Base-by-base conservation (phyloP, 768 basidiomycete genomes). In the Mycena venus region DNA sequence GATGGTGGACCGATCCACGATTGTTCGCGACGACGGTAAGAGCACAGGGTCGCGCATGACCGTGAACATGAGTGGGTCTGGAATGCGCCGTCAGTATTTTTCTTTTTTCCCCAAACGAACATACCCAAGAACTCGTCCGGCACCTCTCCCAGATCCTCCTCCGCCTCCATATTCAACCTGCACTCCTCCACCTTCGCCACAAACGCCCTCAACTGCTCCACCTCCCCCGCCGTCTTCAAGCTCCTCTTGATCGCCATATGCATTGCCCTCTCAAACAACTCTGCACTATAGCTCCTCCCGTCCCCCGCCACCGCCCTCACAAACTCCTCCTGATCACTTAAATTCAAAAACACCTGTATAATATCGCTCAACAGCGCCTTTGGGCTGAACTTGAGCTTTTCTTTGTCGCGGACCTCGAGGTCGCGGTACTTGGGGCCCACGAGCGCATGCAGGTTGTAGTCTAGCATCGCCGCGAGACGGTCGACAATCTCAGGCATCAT, bases 401-500 rank as follows among this genome's bases (percentile, higher is more conserved):
- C 95, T 9, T 92, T 91, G 64, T 98, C 93, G 73, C 92, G 88
- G 71, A 99, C 96, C 72, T 89, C 92, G 15, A 99, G 89, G 42
- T 98, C 94, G 75, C 93, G 91, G 84, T 93, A 97, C 76, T 91
- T 92, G 6, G 97, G 96, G 0, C 98, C 98, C 55, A 93, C 95
- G 27, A 99, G 91, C 2, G 92, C 93, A 60, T 93, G 92, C 23
- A 99, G 88, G 80, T 99, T 99, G 85, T 97, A 96, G 81, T 98
- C 95, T 79, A 99, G 84, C 95, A 98, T 99, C 0, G 97, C 97
- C 4, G 98, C 98, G 19, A 99, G 89, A 40, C 95, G 91, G 82
- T 97, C 94, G 63, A 99, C 95, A 58, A 99, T 99, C 84, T 99
- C 98, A 10, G 95, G 94, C 84, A 96, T 94, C 91, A 98, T 94